phyloP scores from a whole-genome alignment of 805 yeast species.

The Zygosaccharomyces lentus region DNA sequence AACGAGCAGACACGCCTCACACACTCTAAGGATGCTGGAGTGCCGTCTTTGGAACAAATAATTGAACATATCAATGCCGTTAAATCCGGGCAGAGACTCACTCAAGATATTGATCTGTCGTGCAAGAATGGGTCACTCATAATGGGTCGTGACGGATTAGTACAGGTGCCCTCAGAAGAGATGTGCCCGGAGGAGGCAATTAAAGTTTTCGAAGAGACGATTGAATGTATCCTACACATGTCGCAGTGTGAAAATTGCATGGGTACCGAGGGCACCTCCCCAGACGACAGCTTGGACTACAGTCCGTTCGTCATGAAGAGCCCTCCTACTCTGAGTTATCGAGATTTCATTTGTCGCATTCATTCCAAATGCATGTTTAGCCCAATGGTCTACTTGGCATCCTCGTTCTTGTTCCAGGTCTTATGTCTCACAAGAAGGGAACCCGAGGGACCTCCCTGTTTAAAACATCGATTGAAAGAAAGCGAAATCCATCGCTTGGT shows the following conservation, averaged over 20 bases:
- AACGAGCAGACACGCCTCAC: not conserved
- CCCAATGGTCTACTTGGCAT: constrained; percentile 26
- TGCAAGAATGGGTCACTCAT: not conserved
- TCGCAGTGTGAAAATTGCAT: constrained; percentile 8
- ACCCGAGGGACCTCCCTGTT: constrained; percentile 7
- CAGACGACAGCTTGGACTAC: constrained; percentile 6
- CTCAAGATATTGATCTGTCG: not conserved
- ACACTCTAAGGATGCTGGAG: not conserved
- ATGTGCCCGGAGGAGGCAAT: constrained; percentile 11
- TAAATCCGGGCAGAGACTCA: not conserved
- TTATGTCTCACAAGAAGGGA: constrained; percentile 18
- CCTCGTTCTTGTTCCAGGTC: constrained; percentile 25
- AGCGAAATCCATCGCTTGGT: constrained; percentile 42
- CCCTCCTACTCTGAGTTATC: constrained; percentile 25
- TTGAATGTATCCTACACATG: constrained; percentile 12
- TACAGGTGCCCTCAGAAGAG: not conserved
- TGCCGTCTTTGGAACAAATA: not conserved
- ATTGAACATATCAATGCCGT: not conserved
- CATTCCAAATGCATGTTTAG: constrained; percentile 32
- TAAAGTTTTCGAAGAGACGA: constrained; percentile 17
- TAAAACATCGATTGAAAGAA: constrained; percentile 33
- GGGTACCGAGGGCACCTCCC: not conserved
- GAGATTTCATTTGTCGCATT: constrained; percentile 25
- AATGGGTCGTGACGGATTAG: not conserved
- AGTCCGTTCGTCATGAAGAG: constrained; percentile 29